phyloP scores from a whole-genome alignment of 345 rosid species.

The Syzygium jambos region DNA sequence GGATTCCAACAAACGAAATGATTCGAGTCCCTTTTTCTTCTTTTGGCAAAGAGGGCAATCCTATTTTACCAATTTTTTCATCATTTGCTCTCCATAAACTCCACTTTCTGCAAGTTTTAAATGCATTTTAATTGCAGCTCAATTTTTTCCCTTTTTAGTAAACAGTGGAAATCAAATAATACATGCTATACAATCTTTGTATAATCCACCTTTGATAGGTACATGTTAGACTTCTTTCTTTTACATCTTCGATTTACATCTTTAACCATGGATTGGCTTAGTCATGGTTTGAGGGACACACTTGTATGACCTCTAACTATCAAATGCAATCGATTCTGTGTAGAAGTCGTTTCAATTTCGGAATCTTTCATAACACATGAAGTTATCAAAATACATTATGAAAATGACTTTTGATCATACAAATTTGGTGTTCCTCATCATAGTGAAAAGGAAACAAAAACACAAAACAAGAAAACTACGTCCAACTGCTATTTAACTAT shows the following conservation, averaged over 20 bases:
- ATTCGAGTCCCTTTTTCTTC: background rate
- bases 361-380: no score
- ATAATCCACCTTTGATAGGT: background rate
- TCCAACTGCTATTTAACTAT: no score
- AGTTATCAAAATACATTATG: no score
- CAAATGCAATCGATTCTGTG: no score
- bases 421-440: no score
- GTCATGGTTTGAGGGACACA: background rate
- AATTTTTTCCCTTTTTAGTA: background rate
- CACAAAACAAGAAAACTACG: no score
- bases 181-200: background rate
- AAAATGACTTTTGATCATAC: no score
- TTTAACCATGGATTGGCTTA: background rate
- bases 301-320: background rate
- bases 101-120: background rate
- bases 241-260: background rate
- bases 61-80: background rate
- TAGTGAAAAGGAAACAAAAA: no score
- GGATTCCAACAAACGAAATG: background rate
- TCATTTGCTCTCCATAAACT: background rate
- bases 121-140: background rate
- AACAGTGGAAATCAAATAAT: background rate
- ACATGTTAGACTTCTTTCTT: background rate
- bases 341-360: no score
- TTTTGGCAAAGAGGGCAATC: background rate